A percentile compares a stretch with the other conserved stretches of the same genome.
Evolutionary conservation across 169 alveolate species (phyloP).

Genomic region (Eimeria nieschulzi): DNA sequence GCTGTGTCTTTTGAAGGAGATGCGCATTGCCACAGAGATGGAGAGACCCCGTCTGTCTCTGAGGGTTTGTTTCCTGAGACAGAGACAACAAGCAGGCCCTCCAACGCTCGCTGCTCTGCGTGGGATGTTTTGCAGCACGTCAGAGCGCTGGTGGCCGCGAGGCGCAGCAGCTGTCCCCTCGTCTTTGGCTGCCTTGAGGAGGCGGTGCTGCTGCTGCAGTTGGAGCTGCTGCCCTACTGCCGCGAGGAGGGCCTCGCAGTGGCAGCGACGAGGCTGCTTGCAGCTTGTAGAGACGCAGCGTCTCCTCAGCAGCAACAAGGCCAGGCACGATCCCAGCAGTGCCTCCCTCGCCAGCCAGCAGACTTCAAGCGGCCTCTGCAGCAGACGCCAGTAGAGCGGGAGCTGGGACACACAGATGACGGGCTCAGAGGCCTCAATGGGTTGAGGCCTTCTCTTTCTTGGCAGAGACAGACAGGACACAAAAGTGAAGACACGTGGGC

Average conservation of each 20-base stretch:
- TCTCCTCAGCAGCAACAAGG: slow-evolving; percentile 4
- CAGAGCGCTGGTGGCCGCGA: neutral
- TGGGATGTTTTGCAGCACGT: slow-evolving; percentile 1
- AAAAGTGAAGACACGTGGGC: neutral
- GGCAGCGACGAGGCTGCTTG: slow-evolving; percentile 15
- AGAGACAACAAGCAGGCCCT: no score
- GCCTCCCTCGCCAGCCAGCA: neutral
- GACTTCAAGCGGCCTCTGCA: neutral
- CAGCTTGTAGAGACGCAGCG: neutral
- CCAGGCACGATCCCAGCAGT: neutral
- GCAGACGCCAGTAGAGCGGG: neutral
- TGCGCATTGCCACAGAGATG: neutral
- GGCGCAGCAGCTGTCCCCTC: neutral
- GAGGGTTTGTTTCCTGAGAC: no score
- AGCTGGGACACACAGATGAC: neutral
- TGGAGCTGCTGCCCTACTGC: slow-evolving; percentile 18
- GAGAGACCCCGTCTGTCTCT: neutral
- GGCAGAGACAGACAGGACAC: neutral
- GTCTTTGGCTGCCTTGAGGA: slow-evolving; percentile 11
- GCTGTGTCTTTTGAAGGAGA: neutral
- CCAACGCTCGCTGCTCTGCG: neutral
- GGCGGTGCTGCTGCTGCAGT: slow-evolving; percentile 1
- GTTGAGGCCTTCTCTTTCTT: neutral
- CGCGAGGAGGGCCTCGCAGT: neutral
- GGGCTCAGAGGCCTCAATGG: neutral